Base-by-base conservation (phyloP, 805 yeast species). In the Metschnikowia lachancei region DNA sequence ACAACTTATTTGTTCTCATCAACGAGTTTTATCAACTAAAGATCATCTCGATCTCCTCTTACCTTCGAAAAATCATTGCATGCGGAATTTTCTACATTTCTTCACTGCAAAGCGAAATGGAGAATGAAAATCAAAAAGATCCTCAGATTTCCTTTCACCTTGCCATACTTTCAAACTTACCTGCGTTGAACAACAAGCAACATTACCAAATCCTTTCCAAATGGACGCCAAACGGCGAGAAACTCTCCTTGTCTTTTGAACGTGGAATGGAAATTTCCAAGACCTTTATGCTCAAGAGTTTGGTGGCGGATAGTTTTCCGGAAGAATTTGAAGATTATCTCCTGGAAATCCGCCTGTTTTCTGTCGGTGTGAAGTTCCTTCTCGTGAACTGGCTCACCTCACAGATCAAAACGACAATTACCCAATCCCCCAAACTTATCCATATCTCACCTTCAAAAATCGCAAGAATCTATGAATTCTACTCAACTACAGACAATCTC, bases 51-150 rank as follows among this genome's bases (percentile, higher is more conserved):
- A 70, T 82, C 13, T 80, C 85, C 1, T 76, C 85, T 1, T 92
- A 92, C 58, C 72, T 91, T 47, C 71, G 97, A 57, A 80, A 83
- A 54, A 68, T 91, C 31, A 90, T 92, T 37, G 88, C 97, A 9
- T 82, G 94, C 0, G 99, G 97, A 4, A 72, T 89, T 0, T 78
- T 91, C 38, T 88, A 86, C 63, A 63, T 81, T 11, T 51, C 61
- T 3, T 66, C 72, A 3, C 74, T 78, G 7, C 77, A 57, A 26
- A 51, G 51, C 9, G 55, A 58, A 2, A 46, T 28, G 11, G 22
- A 36, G 7, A 22, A 41, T 1, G 43, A 40, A 31, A n/a, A 19
- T 8, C 36, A 47, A 6, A 37, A 26, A 2, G 49, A 52, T 28
- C 49, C 53, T 3, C 61, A 56, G 40, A 56, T 66, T 4, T 53